A percentile compares a stretch with the other conserved stretches of the same genome.
Conservation (phyloP, 139 green algal species). For the Closterium sp. region DNA sequence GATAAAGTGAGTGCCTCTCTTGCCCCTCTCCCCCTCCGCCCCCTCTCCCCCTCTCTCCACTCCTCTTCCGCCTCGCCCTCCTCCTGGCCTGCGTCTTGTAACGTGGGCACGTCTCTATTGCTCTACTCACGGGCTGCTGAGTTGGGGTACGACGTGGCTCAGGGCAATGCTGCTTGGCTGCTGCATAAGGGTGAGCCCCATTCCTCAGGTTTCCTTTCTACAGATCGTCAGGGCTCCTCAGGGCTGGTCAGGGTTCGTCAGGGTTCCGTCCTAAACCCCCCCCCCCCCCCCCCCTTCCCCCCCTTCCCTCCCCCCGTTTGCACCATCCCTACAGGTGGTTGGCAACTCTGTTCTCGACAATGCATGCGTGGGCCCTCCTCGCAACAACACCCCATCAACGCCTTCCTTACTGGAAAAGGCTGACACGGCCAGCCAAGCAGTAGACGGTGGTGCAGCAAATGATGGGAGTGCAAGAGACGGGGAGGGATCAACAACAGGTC, state of each 20-base stretch:
- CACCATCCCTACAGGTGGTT: not conserved
- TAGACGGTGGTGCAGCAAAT: no score
- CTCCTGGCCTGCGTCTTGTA: not conserved
- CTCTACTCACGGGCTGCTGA: not conserved
- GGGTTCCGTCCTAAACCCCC: not conserved
- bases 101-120: not conserved
- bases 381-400: not conserved
- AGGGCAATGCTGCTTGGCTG: no score
- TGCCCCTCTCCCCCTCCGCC: no score
- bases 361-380: not conserved
- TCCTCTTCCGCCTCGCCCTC: no score
- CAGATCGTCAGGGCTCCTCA: not conserved
- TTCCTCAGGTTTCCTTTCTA: not conserved
- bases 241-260: not conserved
- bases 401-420: not conserved
- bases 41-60: not conserved
- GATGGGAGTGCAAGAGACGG: not conserved
- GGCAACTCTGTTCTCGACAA: not conserved
- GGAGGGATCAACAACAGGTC: not conserved
- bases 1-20: slow-evolving; percentile 11
- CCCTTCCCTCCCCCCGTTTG: not conserved
- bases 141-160: no score
- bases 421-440: no score
- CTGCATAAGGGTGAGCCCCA: no score
- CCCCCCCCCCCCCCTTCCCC: no score